Conservation (phyloP, 768 basidiomycete species). For the Leccinum uliginosum region DNA sequence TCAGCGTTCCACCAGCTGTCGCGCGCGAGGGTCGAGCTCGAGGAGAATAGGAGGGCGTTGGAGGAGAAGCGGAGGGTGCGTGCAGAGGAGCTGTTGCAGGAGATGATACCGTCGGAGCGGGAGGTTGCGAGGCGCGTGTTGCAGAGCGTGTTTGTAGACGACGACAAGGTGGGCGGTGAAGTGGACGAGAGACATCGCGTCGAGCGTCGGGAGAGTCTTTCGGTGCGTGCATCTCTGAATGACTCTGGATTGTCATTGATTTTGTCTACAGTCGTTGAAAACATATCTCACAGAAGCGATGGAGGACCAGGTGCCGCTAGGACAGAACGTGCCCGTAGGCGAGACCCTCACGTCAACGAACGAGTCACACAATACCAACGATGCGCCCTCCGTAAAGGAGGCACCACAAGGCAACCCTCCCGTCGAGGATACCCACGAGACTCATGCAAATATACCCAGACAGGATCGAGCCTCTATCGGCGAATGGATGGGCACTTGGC, state of each 20-base stretch:
- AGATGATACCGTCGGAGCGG: conserved; percentile 55
- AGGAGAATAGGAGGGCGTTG: conserved; percentile 49
- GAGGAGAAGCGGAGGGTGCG: conserved; percentile 58
- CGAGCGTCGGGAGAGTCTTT: conserved; percentile 52
- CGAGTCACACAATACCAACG: background rate
- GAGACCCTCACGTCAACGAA: conserved; percentile 20
- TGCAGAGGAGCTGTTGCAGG: conserved; percentile 52
- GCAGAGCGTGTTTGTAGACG: conserved; percentile 56
- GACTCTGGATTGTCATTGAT: background rate
- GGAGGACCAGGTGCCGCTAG: conserved; percentile 44
- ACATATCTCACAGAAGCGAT: conserved; percentile 46
- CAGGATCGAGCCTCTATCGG: conserved; percentile 42
- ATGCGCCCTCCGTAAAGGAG: background rate
- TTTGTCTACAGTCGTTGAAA: conserved; percentile 35
- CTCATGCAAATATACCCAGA: conserved; percentile 15
- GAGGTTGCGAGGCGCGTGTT: conserved; percentile 66
- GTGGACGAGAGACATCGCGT: conserved; percentile 43
- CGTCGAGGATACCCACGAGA: conserved; percentile 1
- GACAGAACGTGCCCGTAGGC: conserved; percentile 3
- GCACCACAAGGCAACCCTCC: background rate
- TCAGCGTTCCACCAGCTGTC: conserved; percentile 59
- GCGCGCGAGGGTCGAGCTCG: conserved; percentile 56
- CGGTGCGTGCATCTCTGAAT: conserved; percentile 40
- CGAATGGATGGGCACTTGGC: conserved; percentile 79
- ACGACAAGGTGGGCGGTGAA: conserved; percentile 12